phyloP scores from a whole-genome alignment of 164 flowering plant species.

The Saururus chinensis region DNA sequence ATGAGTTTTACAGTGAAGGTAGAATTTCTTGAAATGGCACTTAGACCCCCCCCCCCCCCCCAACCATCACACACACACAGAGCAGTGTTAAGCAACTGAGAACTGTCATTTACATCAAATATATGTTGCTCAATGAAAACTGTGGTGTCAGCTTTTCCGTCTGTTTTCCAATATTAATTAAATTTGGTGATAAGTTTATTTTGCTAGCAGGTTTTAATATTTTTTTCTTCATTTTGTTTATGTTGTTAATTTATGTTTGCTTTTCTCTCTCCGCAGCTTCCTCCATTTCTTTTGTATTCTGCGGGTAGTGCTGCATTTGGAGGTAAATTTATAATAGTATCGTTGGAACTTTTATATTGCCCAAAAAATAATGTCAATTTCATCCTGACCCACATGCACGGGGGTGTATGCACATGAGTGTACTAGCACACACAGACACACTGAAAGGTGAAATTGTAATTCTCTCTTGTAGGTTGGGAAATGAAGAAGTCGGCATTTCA shows the following conservation, averaged over 20 bases:
- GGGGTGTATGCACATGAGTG: neutral
- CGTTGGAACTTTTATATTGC: neutral
- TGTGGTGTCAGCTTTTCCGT: too few relatives aligned
- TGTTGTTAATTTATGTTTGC: neutral
- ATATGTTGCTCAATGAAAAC: too few relatives aligned
- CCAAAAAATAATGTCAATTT: neutral
- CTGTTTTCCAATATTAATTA: too few relatives aligned
- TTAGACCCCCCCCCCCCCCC: too few relatives aligned
- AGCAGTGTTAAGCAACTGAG: too few relatives aligned
- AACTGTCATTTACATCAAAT: too few relatives aligned
- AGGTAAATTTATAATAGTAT: constrained; percentile 29
- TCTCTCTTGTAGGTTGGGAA: neutral
- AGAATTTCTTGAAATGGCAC: too few relatives aligned
- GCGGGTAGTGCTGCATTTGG: constrained; percentile 80
- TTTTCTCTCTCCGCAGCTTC: constrained; percentile 39
- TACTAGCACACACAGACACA: too few relatives aligned
- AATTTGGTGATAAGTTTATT: too few relatives aligned
- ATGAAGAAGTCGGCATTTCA: neutral
- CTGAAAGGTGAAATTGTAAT: neutral
- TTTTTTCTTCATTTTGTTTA: neutral
- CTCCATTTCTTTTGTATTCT: constrained; percentile 51
- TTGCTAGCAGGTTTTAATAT: neutral
- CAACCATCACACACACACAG: too few relatives aligned
- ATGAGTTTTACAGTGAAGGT: too few relatives aligned
- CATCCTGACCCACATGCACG: neutral